A percentile compares a stretch with the other conserved stretches of the same genome.
Evolutionary conservation across 2,329 filamentous ascomycete species (phyloP).

Genomic region (Escovopsis weberi): DNA sequence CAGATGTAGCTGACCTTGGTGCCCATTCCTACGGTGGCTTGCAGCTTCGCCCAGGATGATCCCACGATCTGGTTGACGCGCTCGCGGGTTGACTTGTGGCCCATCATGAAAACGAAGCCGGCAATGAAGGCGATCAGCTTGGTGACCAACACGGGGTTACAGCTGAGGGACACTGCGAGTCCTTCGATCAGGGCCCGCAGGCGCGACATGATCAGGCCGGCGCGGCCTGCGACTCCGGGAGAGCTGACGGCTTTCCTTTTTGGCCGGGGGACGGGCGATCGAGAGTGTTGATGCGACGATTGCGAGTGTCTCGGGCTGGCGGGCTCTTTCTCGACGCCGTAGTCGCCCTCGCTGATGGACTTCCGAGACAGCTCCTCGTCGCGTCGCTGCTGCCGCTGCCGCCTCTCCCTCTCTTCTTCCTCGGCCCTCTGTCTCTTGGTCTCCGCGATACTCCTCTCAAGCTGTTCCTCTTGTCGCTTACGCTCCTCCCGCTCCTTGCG

Average conservation of each 20-base stretch:
- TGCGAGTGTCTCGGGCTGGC: slow-evolving; percentile 18
- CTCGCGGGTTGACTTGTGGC: slow-evolving; percentile 60
- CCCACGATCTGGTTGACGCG: slow-evolving; percentile 54
- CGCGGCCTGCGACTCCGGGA: slow-evolving; percentile 30
- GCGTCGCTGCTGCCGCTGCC: slow-evolving; percentile 19
- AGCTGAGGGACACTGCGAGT: slow-evolving; percentile 33
- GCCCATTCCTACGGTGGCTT: slow-evolving; percentile 82
- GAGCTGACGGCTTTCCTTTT: slow-evolving; percentile 14
- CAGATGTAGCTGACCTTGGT: slow-evolving; percentile 95
- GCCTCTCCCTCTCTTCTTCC: slow-evolving; percentile 41
- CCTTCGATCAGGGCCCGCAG: slow-evolving; percentile 36
- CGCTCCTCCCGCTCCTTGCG: slow-evolving; percentile 46
- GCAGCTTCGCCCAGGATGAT: slow-evolving; percentile 65
- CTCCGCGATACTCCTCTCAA: slow-evolving; percentile 43
- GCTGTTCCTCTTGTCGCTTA: slow-evolving; percentile 39
- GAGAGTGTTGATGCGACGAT: slow-evolving; percentile 19
- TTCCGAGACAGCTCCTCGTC: slow-evolving; percentile 38
- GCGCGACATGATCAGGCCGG: slow-evolving; percentile 37
- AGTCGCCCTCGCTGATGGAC: slow-evolving; percentile 48
- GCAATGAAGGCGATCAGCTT: slow-evolving; percentile 64
- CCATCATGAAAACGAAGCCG: slow-evolving; percentile 62
- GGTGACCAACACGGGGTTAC: slow-evolving; percentile 42
- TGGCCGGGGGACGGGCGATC: slow-evolving; percentile 12
- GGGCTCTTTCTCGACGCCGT: slow-evolving; percentile 47
- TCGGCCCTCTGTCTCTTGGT: slow-evolving; percentile 39